Percentiles rank a stretch among this genome's conserved stretches.
These are phyloP conservation scores for Daedaleopsis nitida DNA, from an alignment of 768 basidiomycete species.

Conservation along the genomic window DNA sequence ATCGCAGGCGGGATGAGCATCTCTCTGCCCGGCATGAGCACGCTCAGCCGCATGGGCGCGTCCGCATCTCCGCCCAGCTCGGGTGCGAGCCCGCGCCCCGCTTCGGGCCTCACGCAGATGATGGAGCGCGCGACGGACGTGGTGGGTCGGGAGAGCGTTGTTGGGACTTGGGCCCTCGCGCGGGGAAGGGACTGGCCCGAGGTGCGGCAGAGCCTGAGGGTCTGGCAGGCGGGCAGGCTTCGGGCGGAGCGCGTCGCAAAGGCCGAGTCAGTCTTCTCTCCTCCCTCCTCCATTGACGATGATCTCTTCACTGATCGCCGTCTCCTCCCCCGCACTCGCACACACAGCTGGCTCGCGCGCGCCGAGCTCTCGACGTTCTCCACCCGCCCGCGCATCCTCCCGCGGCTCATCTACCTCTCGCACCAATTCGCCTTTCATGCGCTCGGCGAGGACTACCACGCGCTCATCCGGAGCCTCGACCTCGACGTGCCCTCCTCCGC, in stretches of 20 bases:
- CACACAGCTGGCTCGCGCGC: constrained; percentile 64
- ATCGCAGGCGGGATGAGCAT: constrained; percentile 53
- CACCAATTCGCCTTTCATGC: constrained; percentile 85
- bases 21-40: constrained; percentile 58
- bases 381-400: constrained; percentile 57
- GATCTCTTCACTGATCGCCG: constrained; percentile 13
- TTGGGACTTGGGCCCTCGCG: constrained; percentile 70
- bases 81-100: constrained; percentile 34
- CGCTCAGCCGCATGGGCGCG: constrained; percentile 38
- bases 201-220: constrained; percentile 41
- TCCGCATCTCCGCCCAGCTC: constrained; percentile 27
- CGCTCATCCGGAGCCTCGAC: constrained; percentile 66
- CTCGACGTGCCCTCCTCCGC: constrained; percentile 57
- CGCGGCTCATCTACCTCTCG: constrained; percentile 77
- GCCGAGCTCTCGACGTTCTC: constrained; percentile 83
- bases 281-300: neutral
- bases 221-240: constrained; percentile 1
- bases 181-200: constrained; percentile 54
- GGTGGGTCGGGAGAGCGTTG: constrained; percentile 39
- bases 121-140: constrained; percentile 39
- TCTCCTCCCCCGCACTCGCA: neutral
- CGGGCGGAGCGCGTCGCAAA: constrained; percentile 18
- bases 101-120: constrained; percentile 40
- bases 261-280: constrained; percentile 36
- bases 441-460: constrained; percentile 77